Base-by-base conservation (phyloP, 108 stramenopile species). In the Nitzschia sp. region DNA sequence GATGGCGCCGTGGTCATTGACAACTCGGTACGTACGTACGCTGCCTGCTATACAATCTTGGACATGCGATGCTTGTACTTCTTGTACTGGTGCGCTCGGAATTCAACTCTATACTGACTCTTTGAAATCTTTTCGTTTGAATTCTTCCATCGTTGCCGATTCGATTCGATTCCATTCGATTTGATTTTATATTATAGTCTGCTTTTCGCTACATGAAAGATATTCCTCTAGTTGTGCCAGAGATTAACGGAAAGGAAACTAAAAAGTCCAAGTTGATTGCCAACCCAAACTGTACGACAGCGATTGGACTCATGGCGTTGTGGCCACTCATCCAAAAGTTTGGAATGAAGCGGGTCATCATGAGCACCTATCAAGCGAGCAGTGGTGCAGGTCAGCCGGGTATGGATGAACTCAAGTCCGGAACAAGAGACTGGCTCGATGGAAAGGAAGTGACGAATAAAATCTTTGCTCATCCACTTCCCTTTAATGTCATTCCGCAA, bases 221-320 rank as follows among this genome's bases (percentile, higher is more conserved):
- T 25, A 85, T 99, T 66, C 98, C 98, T 21, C 79, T 99, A 33
- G 92, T 96, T 23, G 85, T 97, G 35, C 98, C 98, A 11, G 98
- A 99, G 86, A 97, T 99, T 68, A 99, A 99, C 70, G 90, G 87
- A 2, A 68, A 92, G n/a, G 67, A 73, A 28, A 87, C 88, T 76
- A 94, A 94, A 74, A 90, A 89, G 36, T 85, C 85, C 84, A 97
- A 97, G 59, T 78, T 99, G 53, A 97, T 99, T 73, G 98, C 98
- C 59, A 99, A 99, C 81, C 98, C 98, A 32, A 99, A 99, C 67
- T 99, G 98, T 74, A 98, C 98, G 35, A 99, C 98, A n/a, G 97
- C 98, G 29, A 98, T 99, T 72, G 98, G 96, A 44, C 73, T 96
- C 38, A 98, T 99, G 97, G 98, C 96, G 17, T 66, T 99, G 28